These are phyloP conservation scores for Tricholoma sp. DNA, from an alignment of 768 basidiomycete genomes.

Conservation along the genomic window DNA sequence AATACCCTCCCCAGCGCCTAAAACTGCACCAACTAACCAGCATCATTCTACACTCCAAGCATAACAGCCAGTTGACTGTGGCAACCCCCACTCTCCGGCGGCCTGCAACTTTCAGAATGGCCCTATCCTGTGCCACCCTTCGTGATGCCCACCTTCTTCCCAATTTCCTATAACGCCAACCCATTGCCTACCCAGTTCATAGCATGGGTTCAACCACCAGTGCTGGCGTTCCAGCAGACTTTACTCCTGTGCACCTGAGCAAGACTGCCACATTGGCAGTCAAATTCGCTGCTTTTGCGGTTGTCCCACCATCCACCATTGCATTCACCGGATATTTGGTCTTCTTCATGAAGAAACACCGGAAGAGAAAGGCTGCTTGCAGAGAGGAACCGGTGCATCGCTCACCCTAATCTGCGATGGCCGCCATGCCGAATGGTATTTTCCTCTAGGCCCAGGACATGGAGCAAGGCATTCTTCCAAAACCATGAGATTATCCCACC, in stretches of 20 bases:
- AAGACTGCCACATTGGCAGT: background rate
- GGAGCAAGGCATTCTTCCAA: background rate
- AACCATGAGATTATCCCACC: background rate
- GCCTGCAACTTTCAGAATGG: no score
- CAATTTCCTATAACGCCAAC: background rate
- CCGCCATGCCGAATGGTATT: background rate
- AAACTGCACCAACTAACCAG: no score
- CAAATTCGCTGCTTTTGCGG: background rate
- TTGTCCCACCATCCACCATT: background rate
- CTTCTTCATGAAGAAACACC: background rate
- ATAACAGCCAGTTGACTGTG: no score
- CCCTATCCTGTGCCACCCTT: background rate
- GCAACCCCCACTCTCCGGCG: no score
- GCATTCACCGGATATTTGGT: background rate
- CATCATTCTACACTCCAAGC: no score
- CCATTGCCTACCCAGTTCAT: background rate
- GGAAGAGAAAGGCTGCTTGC: background rate
- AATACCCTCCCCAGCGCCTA: no score
- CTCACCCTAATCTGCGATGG: background rate
- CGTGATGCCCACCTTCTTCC: no score
- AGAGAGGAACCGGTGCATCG: background rate
- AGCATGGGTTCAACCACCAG: background rate
- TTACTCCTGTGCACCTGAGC: background rate
- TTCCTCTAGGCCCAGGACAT: background rate
- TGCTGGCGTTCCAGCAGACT: background rate